These are phyloP conservation scores for Crithidia expoeki DNA, from an alignment of 208 protist genomes.

Conservation along the genomic window DNA sequence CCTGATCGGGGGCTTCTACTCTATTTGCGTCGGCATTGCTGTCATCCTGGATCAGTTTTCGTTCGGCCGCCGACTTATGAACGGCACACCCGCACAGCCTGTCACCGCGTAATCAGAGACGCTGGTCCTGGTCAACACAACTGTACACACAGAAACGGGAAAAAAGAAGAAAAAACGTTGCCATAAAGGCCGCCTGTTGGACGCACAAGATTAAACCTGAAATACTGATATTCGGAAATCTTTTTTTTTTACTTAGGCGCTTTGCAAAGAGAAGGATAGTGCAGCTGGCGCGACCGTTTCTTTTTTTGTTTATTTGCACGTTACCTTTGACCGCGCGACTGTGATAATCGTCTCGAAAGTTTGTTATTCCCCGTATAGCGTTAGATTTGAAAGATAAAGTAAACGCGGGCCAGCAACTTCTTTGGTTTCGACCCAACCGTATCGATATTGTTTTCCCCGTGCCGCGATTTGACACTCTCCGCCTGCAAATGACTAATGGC, in stretches of 20 bases:
- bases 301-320: background rate
- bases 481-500: too few relatives aligned
- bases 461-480: too few relatives aligned
- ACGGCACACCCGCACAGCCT: background rate
- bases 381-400: background rate
- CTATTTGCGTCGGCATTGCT: slow-evolving; percentile 24
- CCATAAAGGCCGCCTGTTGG: too few relatives aligned
- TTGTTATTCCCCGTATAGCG: background rate
- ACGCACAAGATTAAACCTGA: too few relatives aligned
- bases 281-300: background rate
- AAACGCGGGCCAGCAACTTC: background rate
- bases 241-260: slow-evolving; percentile 15
- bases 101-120: background rate
- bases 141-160: background rate
- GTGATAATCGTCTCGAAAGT: background rate
- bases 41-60: slow-evolving; percentile 45
- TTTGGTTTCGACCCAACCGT: background rate
- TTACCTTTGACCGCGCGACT: background rate
- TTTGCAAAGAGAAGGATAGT: background rate
- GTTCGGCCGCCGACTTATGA: slow-evolving; percentile 16
- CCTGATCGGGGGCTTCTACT: slow-evolving; percentile 39
- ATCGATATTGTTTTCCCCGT: too few relatives aligned
- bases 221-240: background rate
- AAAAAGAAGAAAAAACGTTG: too few relatives aligned
- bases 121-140: too few relatives aligned